Percentiles rank a stretch among this genome's conserved stretches.
Evolutionary conservation across 2,329 filamentous ascomycete genomes (phyloP).

Genomic region (Colletotrichum sp.): DNA sequence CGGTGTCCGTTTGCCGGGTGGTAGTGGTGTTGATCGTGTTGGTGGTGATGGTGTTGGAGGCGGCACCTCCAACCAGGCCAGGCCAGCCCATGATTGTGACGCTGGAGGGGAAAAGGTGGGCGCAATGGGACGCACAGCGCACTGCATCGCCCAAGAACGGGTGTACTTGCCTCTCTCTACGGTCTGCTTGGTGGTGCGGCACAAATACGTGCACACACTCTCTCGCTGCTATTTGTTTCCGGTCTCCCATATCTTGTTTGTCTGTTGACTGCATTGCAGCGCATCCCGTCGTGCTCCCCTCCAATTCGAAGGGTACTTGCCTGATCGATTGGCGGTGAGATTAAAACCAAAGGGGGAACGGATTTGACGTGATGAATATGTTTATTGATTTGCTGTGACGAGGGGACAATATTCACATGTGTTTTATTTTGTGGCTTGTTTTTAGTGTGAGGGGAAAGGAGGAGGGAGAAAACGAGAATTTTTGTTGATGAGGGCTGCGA

Average conservation of each 20-base stretch:
- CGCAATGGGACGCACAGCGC: neutral
- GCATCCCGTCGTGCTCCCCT: neutral
- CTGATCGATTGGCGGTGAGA: conserved; percentile 11
- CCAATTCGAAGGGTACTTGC: neutral
- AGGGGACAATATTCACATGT: neutral
- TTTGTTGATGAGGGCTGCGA: neutral
- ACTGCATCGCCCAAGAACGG: neutral
- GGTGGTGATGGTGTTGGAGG: neutral
- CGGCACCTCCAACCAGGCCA: neutral
- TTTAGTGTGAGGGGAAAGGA: neutral
- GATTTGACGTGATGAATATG: neutral
- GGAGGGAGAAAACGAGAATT: neutral
- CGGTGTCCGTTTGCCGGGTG: neutral
- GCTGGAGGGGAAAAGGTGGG: neutral
- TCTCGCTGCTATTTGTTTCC: neutral
- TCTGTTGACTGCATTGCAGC: neutral
- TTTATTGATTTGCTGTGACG: neutral
- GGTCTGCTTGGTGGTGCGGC: neutral
- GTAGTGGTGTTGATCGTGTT: neutral
- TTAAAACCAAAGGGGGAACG: neutral
- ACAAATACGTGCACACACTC: neutral
- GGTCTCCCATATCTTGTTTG: neutral
- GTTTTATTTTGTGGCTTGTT: neutral
- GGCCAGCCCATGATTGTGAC: neutral
- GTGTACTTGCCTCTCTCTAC: neutral